These are phyloP conservation scores for Saccharomycopsis guyanensis DNA, from an alignment of 805 yeast species.

Conservation along the genomic window DNA sequence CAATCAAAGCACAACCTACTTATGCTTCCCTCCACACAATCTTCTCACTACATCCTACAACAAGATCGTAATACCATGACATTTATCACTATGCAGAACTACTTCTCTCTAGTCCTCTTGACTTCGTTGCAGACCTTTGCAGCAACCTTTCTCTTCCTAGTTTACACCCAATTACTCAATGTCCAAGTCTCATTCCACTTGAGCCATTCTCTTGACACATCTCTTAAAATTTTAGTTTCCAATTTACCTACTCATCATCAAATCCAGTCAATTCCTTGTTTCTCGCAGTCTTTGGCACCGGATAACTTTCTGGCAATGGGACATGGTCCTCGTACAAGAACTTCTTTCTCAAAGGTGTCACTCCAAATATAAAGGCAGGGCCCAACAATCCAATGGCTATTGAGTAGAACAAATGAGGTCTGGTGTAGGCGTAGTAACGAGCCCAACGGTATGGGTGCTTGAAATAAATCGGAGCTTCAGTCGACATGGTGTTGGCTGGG, in stretches of 20 bases:
- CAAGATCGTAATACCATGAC: too few species aligned
- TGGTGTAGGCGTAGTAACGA: slow-evolving; percentile 67
- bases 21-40: too few species aligned
- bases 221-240: too few species aligned
- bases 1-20: too few species aligned
- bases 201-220: too few species aligned
- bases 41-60: too few species aligned
- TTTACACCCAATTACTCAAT: too few species aligned
- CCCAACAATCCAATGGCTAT: slow-evolving; percentile 58
- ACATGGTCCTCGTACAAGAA: slow-evolving; percentile 57
- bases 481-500: slow-evolving; percentile 27
- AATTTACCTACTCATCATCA: slow-evolving; percentile 17
- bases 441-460: slow-evolving; percentile 61
- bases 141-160: too few species aligned
- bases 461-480: slow-evolving; percentile 49
- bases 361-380: slow-evolving; percentile 51
- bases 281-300: slow-evolving; percentile 23
- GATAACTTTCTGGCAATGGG: slow-evolving; percentile 50
- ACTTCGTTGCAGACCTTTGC: too few species aligned
- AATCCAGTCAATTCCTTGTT: slow-evolving; percentile 18
- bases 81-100: too few species aligned
- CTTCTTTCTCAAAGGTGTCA: slow-evolving; percentile 64
- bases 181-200: too few species aligned
- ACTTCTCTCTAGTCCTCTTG: too few species aligned
- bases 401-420: slow-evolving; percentile 67